Evolutionary conservation across 805 yeast species (phyloP).

Genomic region (Candida boleticola): DNA sequence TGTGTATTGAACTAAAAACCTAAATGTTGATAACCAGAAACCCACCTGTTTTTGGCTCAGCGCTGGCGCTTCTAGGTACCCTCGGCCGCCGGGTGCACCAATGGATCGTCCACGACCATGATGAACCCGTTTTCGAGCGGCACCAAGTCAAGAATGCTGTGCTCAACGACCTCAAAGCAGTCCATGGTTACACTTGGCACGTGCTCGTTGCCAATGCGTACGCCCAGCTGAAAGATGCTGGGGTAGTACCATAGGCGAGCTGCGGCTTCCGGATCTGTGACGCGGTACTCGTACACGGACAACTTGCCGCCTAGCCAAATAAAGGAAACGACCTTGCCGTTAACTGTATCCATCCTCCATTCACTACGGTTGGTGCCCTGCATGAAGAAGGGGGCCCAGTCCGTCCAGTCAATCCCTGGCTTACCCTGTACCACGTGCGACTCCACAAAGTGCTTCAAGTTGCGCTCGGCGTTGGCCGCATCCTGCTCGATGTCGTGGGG

Average conservation of each 20-base stretch:
- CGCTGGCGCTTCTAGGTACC: no score
- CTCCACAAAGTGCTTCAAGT: conserved; percentile 56
- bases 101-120: conserved; percentile 34
- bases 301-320: not conserved
- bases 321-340: not conserved
- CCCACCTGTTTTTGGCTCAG: no score
- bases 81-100: no score
- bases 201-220: not conserved
- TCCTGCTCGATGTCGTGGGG: conserved; percentile 51
- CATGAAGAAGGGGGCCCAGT: not conserved
- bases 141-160: not conserved
- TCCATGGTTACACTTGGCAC: no score
- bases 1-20: no score
- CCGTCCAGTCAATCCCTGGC: not conserved
- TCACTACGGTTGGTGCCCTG: not conserved
- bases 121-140: conserved; percentile 39
- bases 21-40: no score
- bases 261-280: not conserved
- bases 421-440: conserved; percentile 48
- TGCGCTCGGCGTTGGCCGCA: conserved; percentile 49
- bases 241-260: no score
- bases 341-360: not conserved
- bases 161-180: no score
- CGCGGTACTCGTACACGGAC: not conserved
- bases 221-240: no score